phyloP scores from a whole-genome alignment of 192 early-diverging fungal genomes.

The Linnemannia hyalina region DNA sequence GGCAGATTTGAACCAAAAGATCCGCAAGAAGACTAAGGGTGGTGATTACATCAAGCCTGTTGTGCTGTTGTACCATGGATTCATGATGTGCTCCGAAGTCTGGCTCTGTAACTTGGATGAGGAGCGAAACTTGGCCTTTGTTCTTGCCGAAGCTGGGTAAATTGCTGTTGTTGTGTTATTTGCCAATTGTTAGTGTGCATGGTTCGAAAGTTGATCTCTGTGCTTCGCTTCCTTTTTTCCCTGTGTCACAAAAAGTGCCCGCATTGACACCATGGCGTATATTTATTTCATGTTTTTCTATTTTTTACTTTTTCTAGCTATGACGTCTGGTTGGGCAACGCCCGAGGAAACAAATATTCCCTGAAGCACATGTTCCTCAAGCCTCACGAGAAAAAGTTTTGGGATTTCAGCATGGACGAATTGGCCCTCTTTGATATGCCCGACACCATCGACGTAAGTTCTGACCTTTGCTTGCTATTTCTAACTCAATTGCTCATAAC shows the following conservation, averaged over 20 bases:
- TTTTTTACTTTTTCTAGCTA: slow-evolving; percentile 60
- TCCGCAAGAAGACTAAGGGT: slow-evolving; percentile 21
- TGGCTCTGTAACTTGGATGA: slow-evolving; percentile 91
- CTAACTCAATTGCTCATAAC: neutral
- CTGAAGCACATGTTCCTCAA: slow-evolving; percentile 82
- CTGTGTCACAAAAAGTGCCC: neutral
- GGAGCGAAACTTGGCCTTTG: slow-evolving; percentile 80
- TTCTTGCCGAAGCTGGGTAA: slow-evolving; percentile 85
- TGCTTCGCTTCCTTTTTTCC: neutral
- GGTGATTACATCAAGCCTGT: slow-evolving; percentile 75
- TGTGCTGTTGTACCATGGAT: slow-evolving; percentile 95
- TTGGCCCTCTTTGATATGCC: slow-evolving; percentile 90
- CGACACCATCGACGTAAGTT: slow-evolving; percentile 80
- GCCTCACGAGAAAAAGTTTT: slow-evolving; percentile 80
- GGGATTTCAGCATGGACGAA: slow-evolving; percentile 97
- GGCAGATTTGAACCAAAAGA: slow-evolving; percentile 23
- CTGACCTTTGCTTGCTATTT: neutral
- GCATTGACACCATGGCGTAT: neutral
- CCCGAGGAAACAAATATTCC: slow-evolving; percentile 94
- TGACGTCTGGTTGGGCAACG: slow-evolving; percentile 98
- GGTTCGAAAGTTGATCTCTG: neutral
- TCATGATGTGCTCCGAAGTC: slow-evolving; percentile 93
- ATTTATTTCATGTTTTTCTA: slow-evolving; percentile 13
- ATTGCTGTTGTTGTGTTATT: neutral
- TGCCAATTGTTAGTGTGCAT: neutral